Evolutionary conservation across 164 flowering plant genomes (phyloP).

Genomic region (Litsea cubeba): DNA sequence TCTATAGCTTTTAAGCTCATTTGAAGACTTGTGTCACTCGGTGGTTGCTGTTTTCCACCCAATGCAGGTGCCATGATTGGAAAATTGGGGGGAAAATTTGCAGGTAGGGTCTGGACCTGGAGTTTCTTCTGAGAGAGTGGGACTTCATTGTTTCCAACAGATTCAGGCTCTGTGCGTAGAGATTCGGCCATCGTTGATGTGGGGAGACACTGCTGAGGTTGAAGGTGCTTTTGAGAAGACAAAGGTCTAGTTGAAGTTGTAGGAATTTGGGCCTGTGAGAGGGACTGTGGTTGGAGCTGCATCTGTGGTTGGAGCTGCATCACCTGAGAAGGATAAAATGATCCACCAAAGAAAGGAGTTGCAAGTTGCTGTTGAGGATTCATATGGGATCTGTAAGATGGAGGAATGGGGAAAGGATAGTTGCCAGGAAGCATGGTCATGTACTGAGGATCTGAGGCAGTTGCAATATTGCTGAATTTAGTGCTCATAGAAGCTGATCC

Average conservation of each 20-base stretch:
- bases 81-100: constrained; percentile 8
- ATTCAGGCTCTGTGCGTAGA: background rate
- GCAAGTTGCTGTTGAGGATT: constrained; percentile 7
- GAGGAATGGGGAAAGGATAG: constrained; percentile 16
- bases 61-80: constrained; percentile 1
- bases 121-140: constrained; percentile 2
- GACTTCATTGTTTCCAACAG: background rate
- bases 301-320: constrained; percentile 11
- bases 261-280: constrained; percentile 6
- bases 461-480: constrained; percentile 5
- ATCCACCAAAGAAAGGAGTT: constrained; percentile 13
- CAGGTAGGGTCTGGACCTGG: background rate
- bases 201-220: constrained; percentile 7
- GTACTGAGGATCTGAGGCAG: constrained; percentile 10
- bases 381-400: constrained; percentile 11
- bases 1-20: constrained; percentile 6
- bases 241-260: constrained; percentile 2
- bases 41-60: constrained; percentile 9
- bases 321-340: constrained; percentile 13
- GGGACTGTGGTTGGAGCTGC: constrained; percentile 12
- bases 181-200: constrained; percentile 5
- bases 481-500: constrained; percentile 10
- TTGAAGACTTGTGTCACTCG: constrained; percentile 7
- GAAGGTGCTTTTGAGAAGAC: constrained; percentile 11
- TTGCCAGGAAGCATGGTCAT: constrained; percentile 9